A percentile compares a stretch with the other conserved stretches of the same genome.
Evolutionary conservation across 371 early-diverging fungal genomes (phyloP).

Genomic region (Mucor irregularis): DNA sequence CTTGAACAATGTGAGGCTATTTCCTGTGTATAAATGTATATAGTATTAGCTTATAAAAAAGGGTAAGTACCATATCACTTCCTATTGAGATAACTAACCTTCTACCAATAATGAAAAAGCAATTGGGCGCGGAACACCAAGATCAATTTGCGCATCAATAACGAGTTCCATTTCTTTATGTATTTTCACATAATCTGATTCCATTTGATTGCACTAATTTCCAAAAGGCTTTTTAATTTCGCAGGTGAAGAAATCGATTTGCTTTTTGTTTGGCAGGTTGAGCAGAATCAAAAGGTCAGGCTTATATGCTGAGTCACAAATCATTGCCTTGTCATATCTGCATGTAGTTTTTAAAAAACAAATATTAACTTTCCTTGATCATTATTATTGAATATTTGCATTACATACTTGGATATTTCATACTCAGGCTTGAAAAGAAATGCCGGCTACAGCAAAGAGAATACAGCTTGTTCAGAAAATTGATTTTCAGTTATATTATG

Average conservation of each 20-base stretch:
- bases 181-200: conserved; percentile 3
- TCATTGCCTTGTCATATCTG: conserved; percentile 1
- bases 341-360: not conserved
- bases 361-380: not conserved
- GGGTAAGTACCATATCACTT: not conserved
- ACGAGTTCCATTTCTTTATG: not conserved
- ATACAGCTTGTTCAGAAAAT: not conserved
- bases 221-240: not conserved
- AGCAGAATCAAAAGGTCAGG: not conserved
- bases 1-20: not conserved
- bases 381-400: not conserved
- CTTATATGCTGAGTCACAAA: not conserved
- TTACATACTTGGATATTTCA: not conserved
- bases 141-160: conserved; percentile 2
- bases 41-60: not conserved
- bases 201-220: conserved; percentile 1
- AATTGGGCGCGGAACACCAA: not conserved
- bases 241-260: not conserved
- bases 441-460: not conserved
- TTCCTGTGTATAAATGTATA: not conserved
- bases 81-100: conserved; percentile 5
- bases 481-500: not conserved
- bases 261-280: not conserved
- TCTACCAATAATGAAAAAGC: not conserved
- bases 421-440: not conserved